Base-by-base conservation (phyloP, 805 yeast species). In the Wickerhamiella lipophila region DNA sequence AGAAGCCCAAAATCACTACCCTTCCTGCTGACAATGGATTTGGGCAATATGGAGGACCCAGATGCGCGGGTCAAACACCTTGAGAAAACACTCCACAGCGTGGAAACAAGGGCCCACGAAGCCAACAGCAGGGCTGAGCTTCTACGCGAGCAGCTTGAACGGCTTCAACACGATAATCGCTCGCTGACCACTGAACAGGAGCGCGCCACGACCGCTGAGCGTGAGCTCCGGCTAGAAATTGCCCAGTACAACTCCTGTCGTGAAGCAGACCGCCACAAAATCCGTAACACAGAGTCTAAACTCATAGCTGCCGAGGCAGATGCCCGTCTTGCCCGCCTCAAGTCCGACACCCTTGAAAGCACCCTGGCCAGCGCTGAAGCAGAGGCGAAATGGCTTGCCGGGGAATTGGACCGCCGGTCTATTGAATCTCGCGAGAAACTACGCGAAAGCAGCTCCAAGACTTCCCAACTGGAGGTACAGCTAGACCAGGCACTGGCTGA, bases 391-490 rank as follows among this genome's bases (percentile, higher is more conserved):
- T 40, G 40, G 38, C 12, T 21, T 67, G n/a, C 55, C 58, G 7
- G 64, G 62, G 53, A 56, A 65, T 13, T 50, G 68, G 46, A 42
- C 9, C 36, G 38, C 19, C 6, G 36, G 12, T 42, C 46, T 19
- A 13, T 39, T 6, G 18, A 4, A 3, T 9, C 15, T 7, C 46
- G 46, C 27, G 22, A 25, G 11, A 16, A 32, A 15, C 36, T 34
- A 9, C 29, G 38, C n/a, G 29, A 42, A 16, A 6, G 9, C 5
- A 11, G 36, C 27, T 12, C 46, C 6, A 29, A 30, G n/a, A 29
- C 15, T 11, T 38, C 29, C 19, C 26, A 30, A 11, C 27, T 42
- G 5, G 19, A 42, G 38, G 21, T 9, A 9, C 11, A 6, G 6
- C 22, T 42, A 19, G 18, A 30, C 12, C 21, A 21, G n/a, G 16